Evolutionary conservation across 202 grass and related monocot species (phyloP).

Genomic region (Thinopyrum obtusiflorum): DNA sequence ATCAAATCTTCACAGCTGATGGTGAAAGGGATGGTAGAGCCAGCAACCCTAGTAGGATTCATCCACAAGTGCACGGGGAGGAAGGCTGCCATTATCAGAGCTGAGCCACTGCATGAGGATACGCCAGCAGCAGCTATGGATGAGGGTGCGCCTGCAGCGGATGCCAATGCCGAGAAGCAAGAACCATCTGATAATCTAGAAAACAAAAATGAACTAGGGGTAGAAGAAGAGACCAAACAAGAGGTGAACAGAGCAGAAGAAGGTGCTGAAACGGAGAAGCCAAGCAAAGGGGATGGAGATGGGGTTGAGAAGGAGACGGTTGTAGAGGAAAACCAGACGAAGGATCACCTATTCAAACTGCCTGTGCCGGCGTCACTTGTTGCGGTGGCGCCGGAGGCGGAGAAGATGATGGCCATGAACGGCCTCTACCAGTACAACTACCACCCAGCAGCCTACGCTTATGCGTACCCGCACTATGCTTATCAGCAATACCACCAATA

Average conservation of each 20-base stretch:
- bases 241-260: background rate
- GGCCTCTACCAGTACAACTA: background rate
- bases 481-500: background rate
- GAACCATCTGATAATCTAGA: background rate
- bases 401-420: background rate
- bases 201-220: background rate
- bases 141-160: background rate
- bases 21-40: conserved; percentile 60
- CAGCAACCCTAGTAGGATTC: conserved; percentile 42
- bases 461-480: background rate
- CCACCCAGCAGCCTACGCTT: background rate
- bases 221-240: background rate
- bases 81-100: conserved; percentile 51
- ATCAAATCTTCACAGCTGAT: conserved; percentile 55
- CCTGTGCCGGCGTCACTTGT: background rate
- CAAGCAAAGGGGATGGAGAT: background rate
- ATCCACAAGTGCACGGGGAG: conserved; percentile 61
- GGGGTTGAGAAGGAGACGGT: background rate
- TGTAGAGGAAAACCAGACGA: background rate
- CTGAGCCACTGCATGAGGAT: conserved; percentile 33
- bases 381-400: conserved; percentile 5
- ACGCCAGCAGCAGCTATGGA: background rate
- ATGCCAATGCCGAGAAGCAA: background rate
- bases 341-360: conserved; percentile 6
- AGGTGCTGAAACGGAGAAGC: background rate